Percentiles rank a stretch among this genome's conserved stretches.
phyloP scores from a whole-genome alignment of 2,329 filamentous ascomycete species.

The Teratosphaeria pseudoeucalypti region DNA sequence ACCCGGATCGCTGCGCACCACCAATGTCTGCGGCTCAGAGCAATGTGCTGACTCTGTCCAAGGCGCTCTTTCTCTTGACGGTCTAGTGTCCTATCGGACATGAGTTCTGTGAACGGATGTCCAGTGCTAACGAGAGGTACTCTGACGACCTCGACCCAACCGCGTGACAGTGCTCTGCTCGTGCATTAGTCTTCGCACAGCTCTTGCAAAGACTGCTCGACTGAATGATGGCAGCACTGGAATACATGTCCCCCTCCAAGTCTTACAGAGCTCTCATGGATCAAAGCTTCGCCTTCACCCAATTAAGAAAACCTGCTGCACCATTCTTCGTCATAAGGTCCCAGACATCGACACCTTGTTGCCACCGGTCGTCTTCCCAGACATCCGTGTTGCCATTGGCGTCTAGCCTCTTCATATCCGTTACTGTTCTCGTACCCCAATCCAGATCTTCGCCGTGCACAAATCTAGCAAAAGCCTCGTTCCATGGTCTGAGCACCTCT shows the following conservation, averaged over 20 bases:
- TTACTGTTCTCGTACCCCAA: conserved; percentile 29
- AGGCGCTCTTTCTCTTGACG: background rate
- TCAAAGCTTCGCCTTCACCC: conserved; percentile 18
- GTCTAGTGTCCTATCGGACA: background rate
- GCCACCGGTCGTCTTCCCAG: conserved; percentile 37
- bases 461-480: conserved; percentile 30
- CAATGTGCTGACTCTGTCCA: background rate
- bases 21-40: background rate
- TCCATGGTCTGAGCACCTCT: conserved; percentile 28
- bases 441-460: conserved; percentile 30
- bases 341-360: conserved; percentile 41
- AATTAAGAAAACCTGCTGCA: conserved; percentile 10
- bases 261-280: background rate
- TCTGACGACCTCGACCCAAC: background rate
- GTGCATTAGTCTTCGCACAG: background rate
- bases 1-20: background rate
- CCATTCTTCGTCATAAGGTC: conserved; percentile 25
- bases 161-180: background rate
- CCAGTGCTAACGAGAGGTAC: background rate
- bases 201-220: background rate
- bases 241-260: background rate
- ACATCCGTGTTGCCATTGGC: conserved; percentile 36
- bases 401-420: conserved; percentile 36
- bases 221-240: background rate
- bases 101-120: background rate